A percentile compares a stretch with the other conserved stretches of the same genome.
Conservation (phyloP, 2,329 filamentous ascomycete species). For the Stromatinia cepivora region DNA sequence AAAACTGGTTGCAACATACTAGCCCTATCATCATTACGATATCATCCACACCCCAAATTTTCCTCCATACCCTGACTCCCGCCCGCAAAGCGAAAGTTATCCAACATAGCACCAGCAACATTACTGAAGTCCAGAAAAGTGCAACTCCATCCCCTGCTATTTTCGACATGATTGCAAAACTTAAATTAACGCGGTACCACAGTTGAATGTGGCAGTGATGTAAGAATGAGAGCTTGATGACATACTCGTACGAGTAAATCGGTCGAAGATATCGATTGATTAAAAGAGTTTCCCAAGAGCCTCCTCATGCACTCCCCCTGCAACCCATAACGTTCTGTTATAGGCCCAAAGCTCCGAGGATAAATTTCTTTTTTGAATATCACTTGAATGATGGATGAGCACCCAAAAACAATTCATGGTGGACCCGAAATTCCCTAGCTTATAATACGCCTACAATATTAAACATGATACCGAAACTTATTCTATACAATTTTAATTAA, state of each 20-base stretch:
- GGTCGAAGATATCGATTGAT: background rate
- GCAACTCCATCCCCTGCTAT: conserved; percentile 36
- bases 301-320: background rate
- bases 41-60: conserved; percentile 37
- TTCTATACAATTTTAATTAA: too few relatives aligned
- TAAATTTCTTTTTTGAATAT: too few relatives aligned
- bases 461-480: too few relatives aligned
- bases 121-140: conserved; percentile 35
- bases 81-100: conserved; percentile 32
- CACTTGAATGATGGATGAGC: too few relatives aligned
- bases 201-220: background rate
- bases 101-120: conserved; percentile 36
- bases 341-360: background rate
- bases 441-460: too few relatives aligned
- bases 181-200: background rate
- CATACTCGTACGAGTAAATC: background rate
- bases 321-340: background rate
- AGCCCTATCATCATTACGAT: conserved; percentile 36
- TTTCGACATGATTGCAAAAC: conserved; percentile 31
- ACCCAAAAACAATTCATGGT: too few relatives aligned
- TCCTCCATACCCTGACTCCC: conserved; percentile 35
- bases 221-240: background rate
- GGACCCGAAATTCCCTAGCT: too few relatives aligned
- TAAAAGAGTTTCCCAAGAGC: conserved; percentile 3
- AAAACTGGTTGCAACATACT: conserved; percentile 29